A percentile compares a stretch with the other conserved stretches of the same genome.
These are phyloP conservation scores for Mycosphaerella arachidis DNA, from an alignment of 2,329 filamentous ascomycete genomes.

Conservation along the genomic window DNA sequence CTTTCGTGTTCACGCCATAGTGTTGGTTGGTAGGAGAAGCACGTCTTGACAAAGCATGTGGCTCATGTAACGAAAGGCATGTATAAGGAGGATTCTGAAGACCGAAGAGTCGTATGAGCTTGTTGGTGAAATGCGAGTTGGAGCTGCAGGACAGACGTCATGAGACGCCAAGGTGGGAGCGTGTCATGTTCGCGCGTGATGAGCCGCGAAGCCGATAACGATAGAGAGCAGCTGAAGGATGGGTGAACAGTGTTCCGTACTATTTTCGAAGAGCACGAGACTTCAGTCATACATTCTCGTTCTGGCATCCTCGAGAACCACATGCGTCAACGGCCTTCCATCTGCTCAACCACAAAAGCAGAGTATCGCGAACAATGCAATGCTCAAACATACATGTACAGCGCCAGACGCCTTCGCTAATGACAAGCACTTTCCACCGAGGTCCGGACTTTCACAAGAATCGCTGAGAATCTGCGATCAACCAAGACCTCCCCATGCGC, in stretches of 20 bases:
- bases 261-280: background rate
- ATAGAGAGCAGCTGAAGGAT: background rate
- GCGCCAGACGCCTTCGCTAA: slow-evolving; percentile 26
- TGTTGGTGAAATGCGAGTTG: background rate
- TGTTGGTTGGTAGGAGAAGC: background rate
- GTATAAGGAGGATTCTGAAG: background rate
- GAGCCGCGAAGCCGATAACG: background rate
- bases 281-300: background rate
- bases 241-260: background rate
- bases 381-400: slow-evolving; percentile 9
- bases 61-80: background rate
- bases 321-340: background rate
- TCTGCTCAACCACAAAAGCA: background rate
- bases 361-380: slow-evolving; percentile 14
- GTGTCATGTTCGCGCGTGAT: background rate
- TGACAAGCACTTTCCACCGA: slow-evolving; percentile 7
- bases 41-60: background rate
- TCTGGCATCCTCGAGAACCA: background rate
- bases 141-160: background rate
- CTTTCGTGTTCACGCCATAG: background rate
- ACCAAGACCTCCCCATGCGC: slow-evolving; percentile 50
- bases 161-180: background rate
- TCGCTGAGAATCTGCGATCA: background rate
- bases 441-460: background rate
- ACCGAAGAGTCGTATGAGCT: background rate